Evolutionary conservation across 1,284 basidiomycete species (phyloP).

Genomic region (Cutaneotrichosporon curvatum): DNA sequence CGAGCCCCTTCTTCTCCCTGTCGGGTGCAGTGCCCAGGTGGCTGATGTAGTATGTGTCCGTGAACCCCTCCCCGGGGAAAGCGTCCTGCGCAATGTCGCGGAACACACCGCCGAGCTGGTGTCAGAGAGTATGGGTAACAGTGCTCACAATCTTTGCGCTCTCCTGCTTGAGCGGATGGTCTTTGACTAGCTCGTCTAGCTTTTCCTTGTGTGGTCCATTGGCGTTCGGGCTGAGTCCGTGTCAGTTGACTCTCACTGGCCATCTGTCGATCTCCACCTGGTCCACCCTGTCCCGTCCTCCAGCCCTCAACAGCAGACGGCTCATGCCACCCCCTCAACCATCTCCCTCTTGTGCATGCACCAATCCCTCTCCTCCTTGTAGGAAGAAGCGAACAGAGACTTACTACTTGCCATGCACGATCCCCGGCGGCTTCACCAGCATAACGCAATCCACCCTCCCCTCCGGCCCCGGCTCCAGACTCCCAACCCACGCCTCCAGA

Average conservation of each 20-base stretch:
- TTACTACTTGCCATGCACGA: conserved; percentile 15
- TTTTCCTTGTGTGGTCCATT: conserved; percentile 8
- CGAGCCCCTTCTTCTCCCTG: conserved; percentile 7
- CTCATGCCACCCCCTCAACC: too few relatives aligned
- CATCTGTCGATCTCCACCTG: background rate
- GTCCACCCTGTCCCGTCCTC: too few relatives aligned
- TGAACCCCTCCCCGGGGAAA: conserved; percentile 7
- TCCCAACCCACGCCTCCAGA: conserved; percentile 7
- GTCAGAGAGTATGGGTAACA: background rate
- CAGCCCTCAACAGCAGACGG: too few relatives aligned
- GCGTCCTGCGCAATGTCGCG: conserved; percentile 7
- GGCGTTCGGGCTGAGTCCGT: conserved; percentile 3
- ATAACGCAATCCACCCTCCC: conserved; percentile 6
- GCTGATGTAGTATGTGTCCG: conserved; percentile 12
- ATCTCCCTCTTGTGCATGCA: too few relatives aligned
- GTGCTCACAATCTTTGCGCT: background rate
- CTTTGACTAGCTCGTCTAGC: background rate
- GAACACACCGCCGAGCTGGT: conserved; percentile 5
- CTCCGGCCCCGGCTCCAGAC: background rate
- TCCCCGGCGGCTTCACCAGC: conserved; percentile 13
- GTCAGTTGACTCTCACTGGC: background rate
- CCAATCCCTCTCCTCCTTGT: background rate
- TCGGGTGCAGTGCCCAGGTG: conserved; percentile 5
- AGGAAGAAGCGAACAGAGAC: too few relatives aligned
- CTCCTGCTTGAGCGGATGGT: background rate